Base-by-base conservation (phyloP, 2,329 filamentous ascomycete genomes). In the Tetracladium maxilliforme region DNA sequence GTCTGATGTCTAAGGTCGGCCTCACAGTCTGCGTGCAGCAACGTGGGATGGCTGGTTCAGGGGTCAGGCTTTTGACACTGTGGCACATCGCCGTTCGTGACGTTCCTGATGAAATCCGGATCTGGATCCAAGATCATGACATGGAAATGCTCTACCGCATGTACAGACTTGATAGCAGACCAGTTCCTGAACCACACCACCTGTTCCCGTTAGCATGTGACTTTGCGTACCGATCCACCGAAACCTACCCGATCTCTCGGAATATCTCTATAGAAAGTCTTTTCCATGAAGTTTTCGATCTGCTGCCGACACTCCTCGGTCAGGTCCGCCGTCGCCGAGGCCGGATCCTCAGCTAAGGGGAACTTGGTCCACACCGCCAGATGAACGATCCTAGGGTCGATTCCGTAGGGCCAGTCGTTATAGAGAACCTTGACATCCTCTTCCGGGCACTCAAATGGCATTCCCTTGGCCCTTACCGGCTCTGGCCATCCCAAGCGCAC, bases 301-400 rank as follows among this genome's bases (percentile, higher is more conserved):
- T 71, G 56, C 11, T 49, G 51, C 24, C 72, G 63, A 6, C 71
- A 69, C 32, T 60, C 49, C 4, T 66, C 58, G 2, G 76, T 82
- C 43, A 92, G 51, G 34, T 83, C 71, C 10, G 69, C 75, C 0
- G 70, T 67, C 6, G 43, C 52, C 1, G 61, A 54, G 10, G 29
- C 41, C 4, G 52, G 48, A 38, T 90, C 74, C 29, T 84, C 78
- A 26, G 71, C 62, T 14, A 94, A 57, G 23, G 66, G 61, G 42
- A 92, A 93, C 49, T 93, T 93, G 23, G 80, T 90, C 87, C 87
- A 95, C 9, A 93, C 71, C 5, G 93, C 81, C 4, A 94, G 58
- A 45, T 94, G 87, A 10, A 81, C 67, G 34, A 93, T 86, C 25
- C 66, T 61, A 23, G 57, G 44, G 39, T 90, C 82, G 26, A 94